Evolutionary conservation across 1,284 basidiomycete genomes (phyloP), one percentile per base, ranked within the genome.

Genomic region (Tilletia caries): DNA sequence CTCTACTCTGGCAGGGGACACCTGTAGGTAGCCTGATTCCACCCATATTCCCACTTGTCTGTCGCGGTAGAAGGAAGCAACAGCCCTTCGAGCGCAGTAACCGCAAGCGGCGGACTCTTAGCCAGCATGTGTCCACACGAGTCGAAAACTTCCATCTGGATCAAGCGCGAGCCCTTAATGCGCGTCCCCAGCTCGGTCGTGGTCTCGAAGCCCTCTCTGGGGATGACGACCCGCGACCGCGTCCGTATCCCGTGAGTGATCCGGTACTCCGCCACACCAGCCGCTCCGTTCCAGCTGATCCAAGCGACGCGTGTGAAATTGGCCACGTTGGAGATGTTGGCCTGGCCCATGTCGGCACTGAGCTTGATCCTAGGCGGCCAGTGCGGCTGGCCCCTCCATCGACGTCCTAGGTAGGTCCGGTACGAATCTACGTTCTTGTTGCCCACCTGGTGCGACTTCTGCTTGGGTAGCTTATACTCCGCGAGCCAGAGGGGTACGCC

Each of bases 221-320:
- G 25, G 15, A 60, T 32, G 25, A 18, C 32, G 54, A 20, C 8
- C 8, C 13, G 10, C 25, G 15, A 27, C n/a, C 13, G n/a, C 27
- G 23, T 27, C 23, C 25, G 8, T 8, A 18, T 4, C 5, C 25
- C 29, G 20, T 25, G 20, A 2, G 20, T 27, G 54, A 60, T 29
- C 25, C 54, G 54, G 27, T 60, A 60, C 25, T 29, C 25, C 15
- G 18, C 15, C 54, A 60, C 54, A 13, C 32, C 32, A 18, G 54
- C 18, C 6, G 54, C 54, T 8, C 54, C 54, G 54, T 60, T 60
- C 54, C 54, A 60, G 54, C 54, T 60, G 54, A 60, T 60, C 54
- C 54, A 60, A 6, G 54, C 54, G n/a, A 25, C 8, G 5, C 54
- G 23, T 25, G 54, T 1, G 20, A 15, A 8, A 27, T 32, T 23